phyloP scores from a whole-genome alignment of 495 filamentous ascomycete species.

The Neurospora sp. region DNA sequence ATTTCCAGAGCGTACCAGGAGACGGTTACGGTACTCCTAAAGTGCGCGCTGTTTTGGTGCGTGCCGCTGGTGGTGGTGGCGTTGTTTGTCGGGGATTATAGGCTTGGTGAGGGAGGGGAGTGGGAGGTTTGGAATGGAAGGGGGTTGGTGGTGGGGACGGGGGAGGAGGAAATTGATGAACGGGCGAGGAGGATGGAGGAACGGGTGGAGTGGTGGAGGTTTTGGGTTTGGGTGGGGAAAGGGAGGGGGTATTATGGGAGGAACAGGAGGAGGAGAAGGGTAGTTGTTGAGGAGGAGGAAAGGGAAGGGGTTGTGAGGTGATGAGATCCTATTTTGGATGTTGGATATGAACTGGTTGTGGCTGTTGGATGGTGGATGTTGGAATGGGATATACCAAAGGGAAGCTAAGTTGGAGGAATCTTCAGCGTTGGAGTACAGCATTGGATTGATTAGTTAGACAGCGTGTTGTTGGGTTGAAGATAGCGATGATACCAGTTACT shows the following conservation, averaged over 20 bases:
- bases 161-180: neutral
- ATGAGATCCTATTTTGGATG: neutral
- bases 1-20: conserved; percentile 45
- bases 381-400: neutral
- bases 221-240: neutral
- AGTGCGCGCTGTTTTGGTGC: conserved; percentile 34
- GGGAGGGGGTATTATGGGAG: neutral
- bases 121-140: conserved; percentile 11
- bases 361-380: neutral
- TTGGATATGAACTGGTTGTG: neutral
- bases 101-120: conserved; percentile 33
- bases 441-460: neutral
- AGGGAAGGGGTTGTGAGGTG: neutral
- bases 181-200: neutral
- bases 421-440: neutral
- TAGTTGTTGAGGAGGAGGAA: neutral
- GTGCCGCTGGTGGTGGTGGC: conserved; percentile 33
- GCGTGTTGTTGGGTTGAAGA: neutral
- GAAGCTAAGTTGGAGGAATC: neutral
- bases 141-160: neutral
- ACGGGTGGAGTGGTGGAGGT: neutral
- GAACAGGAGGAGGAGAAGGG: neutral
- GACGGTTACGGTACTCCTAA: conserved; percentile 40
- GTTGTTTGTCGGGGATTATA: conserved; percentile 37
- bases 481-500: neutral